Base-by-base conservation (phyloP, 2,329 filamentous ascomycete genomes). In the Colletotrichum acutatum region DNA sequence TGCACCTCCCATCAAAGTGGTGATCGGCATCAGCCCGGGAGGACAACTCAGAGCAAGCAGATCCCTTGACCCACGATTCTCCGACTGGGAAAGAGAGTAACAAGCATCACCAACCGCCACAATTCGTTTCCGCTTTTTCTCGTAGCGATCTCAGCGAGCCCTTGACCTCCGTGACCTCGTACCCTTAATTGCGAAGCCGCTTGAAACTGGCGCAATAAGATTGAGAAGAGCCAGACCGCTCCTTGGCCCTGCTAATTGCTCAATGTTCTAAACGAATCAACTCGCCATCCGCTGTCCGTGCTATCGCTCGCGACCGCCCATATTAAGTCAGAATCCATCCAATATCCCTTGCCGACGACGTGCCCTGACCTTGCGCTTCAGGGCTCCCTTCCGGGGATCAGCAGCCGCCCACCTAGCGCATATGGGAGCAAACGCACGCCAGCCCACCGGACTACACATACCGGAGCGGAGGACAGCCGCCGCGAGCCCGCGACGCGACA, bases 371-470 rank as follows among this genome's bases (percentile, higher is more conserved):
- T 52, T 71, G 57, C 52, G 24, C 57, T 14, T 34, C 60, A 24
- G n/a, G 28, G 16, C 32, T 30, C 26, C 53, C 46, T 12, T 24
- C 49, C 28, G 32, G 49, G 49, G 28, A 34, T 26, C 52, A 57
- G 22, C 52, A 62, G 58, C 69, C 69, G 58, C 58, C 64, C 58
- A 57, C 59, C 52, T 58, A 71, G 52, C 65, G 65, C 58, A 12
- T 34, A 34, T 22, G 11, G 63, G n/a, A 28, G 14, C 12, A 46
- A 9, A 46, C 42, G 28, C 22, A 22, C 16, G 14, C 11, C 42
- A 26, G 26, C 26, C 49, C 57, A 34, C 42, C 46, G 24, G 57
- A 24, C 42, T 34, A 34, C 12, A 11, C 9, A 34, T 49, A 22
- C 22, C 34, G 60, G 14, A 53, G 65, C 58, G 37, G 59, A 49